Evolutionary conservation across 1,284 basidiomycete genomes (phyloP).

Genomic region (Trametes hirsuta): DNA sequence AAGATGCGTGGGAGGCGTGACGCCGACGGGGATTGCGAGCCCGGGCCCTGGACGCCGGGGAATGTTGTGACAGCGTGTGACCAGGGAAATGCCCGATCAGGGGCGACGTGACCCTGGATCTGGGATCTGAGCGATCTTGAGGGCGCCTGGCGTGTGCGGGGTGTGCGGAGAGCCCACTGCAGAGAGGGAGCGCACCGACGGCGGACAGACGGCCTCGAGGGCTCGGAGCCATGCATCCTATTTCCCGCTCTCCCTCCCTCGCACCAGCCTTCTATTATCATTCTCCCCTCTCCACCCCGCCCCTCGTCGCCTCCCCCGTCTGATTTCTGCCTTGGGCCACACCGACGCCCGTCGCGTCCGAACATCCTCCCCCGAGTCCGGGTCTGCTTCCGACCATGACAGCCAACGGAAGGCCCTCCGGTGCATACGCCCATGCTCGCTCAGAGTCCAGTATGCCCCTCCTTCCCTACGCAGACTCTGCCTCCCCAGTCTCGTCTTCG

Average conservation of each 20-base stretch:
- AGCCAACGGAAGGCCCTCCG: constrained; percentile 4
- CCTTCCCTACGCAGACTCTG: constrained; percentile 28
- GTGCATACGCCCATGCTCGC: constrained; percentile 23
- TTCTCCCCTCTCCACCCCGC: constrained; percentile 4
- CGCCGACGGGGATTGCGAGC: constrained; percentile 2
- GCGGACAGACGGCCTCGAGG: constrained; percentile 5
- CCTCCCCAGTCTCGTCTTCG: constrained; percentile 20
- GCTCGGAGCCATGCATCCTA: neutral
- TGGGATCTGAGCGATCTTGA: constrained; percentile 1
- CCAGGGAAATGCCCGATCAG: neutral
- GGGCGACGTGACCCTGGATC: constrained; percentile 1
- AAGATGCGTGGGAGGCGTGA: neutral
- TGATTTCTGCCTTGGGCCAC: too few species aligned
- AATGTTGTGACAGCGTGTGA: neutral
- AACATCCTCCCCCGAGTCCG: neutral
- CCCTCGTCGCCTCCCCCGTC: constrained; percentile 1
- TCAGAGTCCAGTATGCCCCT: constrained; percentile 34
- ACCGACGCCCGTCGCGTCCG: too few species aligned
- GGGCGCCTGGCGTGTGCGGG: neutral
- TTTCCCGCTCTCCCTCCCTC: constrained; percentile 9
- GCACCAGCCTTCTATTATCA: neutral
- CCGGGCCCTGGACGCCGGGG: neutral
- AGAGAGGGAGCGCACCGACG: neutral
- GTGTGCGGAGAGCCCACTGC: neutral
- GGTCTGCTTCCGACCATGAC: constrained; percentile 10